phyloP scores from a whole-genome alignment of 2,329 filamentous ascomycete species.

The Gnomoniopsis sp. region DNA sequence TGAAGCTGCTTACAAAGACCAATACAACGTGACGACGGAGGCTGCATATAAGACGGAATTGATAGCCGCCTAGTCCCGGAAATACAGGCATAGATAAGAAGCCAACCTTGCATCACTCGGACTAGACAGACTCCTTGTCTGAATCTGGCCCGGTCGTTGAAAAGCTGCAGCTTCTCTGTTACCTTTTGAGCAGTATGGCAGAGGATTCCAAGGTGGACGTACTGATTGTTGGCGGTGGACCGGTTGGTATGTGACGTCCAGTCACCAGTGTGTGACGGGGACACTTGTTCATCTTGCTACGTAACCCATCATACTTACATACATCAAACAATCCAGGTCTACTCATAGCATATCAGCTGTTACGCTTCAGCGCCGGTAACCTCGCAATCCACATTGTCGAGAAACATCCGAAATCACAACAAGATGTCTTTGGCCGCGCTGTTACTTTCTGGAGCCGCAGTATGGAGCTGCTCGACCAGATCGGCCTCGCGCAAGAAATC shows the following conservation, averaged over 20 bases:
- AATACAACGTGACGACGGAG: too few species aligned
- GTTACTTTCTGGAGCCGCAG: slow-evolving; percentile 51
- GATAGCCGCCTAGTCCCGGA: too few species aligned
- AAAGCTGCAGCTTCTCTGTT: too few species aligned
- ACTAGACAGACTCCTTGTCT: too few species aligned
- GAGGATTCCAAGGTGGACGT: slow-evolving; percentile 22
- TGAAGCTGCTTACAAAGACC: too few species aligned
- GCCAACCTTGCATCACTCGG: too few species aligned
- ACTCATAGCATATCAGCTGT: slow-evolving; percentile 43
- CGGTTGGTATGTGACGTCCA: slow-evolving; percentile 26
- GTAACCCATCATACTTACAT: too few species aligned
- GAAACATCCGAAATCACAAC: slow-evolving; percentile 42
- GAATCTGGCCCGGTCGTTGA: too few species aligned
- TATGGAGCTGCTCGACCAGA: slow-evolving; percentile 49
- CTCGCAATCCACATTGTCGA: slow-evolving; percentile 44
- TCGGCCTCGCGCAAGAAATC: slow-evolving; percentile 45
- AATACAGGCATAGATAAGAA: too few species aligned
- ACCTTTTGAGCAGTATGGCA: too few species aligned
- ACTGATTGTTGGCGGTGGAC: slow-evolving; percentile 41
- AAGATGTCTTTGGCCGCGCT: slow-evolving; percentile 51
- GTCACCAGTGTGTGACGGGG: not conserved
- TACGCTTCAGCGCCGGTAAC: slow-evolving; percentile 30
- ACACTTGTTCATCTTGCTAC: too few species aligned
- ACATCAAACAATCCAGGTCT: slow-evolving; percentile 27
- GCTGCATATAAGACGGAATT: too few species aligned